phyloP scores from a whole-genome alignment of 768 basidiomycete genomes.

The Boletus rubropictus region DNA sequence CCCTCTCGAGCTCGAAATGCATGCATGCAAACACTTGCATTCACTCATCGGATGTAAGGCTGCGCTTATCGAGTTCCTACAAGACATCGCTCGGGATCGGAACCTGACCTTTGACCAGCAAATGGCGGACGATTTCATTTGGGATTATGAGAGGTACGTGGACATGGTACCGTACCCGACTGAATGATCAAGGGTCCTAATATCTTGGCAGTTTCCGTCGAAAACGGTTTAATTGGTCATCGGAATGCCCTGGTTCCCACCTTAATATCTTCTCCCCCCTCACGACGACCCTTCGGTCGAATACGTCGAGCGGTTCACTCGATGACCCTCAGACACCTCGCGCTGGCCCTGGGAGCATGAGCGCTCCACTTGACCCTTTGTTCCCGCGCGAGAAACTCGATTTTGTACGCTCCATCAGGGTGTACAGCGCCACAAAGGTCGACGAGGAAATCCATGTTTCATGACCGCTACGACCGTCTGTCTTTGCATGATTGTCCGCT shows the following conservation, averaged over 20 bases:
- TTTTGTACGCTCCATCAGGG: constrained; percentile 47
- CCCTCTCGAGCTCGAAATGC: constrained; percentile 64
- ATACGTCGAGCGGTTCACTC: constrained; percentile 13
- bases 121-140: constrained; percentile 26
- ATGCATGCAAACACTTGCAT: constrained; percentile 66
- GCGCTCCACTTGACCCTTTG: constrained; percentile 18
- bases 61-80: constrained; percentile 48
- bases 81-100: constrained; percentile 29
- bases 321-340: constrained; percentile 15
- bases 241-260: constrained; percentile 35
- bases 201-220: constrained; percentile 51
- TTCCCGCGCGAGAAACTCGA: constrained; percentile 37
- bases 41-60: constrained; percentile 55
- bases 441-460: constrained; percentile 25
- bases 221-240: constrained; percentile 64
- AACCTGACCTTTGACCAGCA: constrained; percentile 16
- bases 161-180: neutral
- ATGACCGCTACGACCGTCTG: constrained; percentile 8
- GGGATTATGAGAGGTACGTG: constrained; percentile 35
- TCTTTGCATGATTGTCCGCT: neutral
- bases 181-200: constrained; percentile 8
- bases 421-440: constrained; percentile 47
- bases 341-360: constrained; percentile 10
- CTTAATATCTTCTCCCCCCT: constrained; percentile 21
- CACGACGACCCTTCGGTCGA: constrained; percentile 20